Percentiles rank a stretch among this genome's conserved stretches.
phyloP scores from a whole-genome alignment of 768 basidiomycete genomes.

The Termitomyces sp. region DNA sequence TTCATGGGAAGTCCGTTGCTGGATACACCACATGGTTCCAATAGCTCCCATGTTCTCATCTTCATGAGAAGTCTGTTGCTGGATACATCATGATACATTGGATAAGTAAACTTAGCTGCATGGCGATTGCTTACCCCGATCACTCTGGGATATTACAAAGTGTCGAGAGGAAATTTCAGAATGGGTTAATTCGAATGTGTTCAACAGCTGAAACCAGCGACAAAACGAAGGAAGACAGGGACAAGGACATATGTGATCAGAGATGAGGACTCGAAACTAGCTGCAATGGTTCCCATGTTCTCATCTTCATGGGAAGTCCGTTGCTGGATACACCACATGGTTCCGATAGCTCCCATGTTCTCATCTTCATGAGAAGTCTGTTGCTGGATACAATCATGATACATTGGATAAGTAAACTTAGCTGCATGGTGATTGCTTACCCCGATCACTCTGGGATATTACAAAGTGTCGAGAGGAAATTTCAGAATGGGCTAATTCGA shows the following conservation, averaged over 20 bases:
- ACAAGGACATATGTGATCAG: background rate
- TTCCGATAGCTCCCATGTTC: no score
- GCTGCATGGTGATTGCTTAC: background rate
- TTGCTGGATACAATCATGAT: no score
- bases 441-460: slow-evolving; percentile 4
- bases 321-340: no score
- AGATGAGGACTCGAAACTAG: no score
- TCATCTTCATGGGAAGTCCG: no score
- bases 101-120: background rate
- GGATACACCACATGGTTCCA: background rate
- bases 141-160: slow-evolving; percentile 1
- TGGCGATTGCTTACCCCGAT: background rate
- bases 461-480: background rate
- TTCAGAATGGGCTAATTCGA: background rate
- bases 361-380: background rate
- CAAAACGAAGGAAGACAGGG: background rate
- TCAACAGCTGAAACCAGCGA: background rate
- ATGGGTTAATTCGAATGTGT: background rate
- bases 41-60: background rate
- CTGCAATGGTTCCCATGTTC: no score
- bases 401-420: background rate
- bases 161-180: background rate
- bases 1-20: background rate
- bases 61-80: background rate
- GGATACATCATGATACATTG: background rate